Percentiles rank a stretch among this genome's conserved stretches.
These are phyloP conservation scores for Aureobasidium musti DNA, from an alignment of 2,329 filamentous ascomycete species.

Conservation along the genomic window DNA sequence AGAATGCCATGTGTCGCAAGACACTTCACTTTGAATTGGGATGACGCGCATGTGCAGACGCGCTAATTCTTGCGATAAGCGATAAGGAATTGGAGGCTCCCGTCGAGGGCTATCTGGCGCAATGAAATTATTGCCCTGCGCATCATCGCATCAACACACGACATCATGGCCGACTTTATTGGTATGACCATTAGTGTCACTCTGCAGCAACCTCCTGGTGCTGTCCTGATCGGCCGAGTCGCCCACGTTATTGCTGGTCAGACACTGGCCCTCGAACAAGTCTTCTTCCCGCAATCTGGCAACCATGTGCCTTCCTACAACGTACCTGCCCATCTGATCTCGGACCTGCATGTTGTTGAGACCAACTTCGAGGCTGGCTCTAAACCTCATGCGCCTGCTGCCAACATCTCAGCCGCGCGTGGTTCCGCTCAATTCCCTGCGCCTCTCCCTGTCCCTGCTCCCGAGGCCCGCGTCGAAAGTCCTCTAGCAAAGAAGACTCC, in stretches of 20 bases:
- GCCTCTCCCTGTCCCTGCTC: not conserved
- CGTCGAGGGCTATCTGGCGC: conserved; percentile 9
- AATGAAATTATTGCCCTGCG: conserved; percentile 18
- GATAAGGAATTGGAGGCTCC: too few relatives aligned
- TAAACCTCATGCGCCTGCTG: conserved; percentile 32
- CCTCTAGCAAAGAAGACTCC: conserved; percentile 26
- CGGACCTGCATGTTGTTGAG: conserved; percentile 57
- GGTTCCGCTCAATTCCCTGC: not conserved
- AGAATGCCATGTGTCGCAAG: not conserved
- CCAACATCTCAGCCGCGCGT: conserved; percentile 30
- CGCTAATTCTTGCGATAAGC: not conserved
- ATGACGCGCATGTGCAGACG: conserved; percentile 12
- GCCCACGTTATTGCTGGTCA: conserved; percentile 65
- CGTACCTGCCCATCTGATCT: conserved; percentile 60
- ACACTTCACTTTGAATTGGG: not conserved
- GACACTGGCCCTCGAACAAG: conserved; percentile 69
- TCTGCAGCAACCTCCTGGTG: conserved; percentile 64
- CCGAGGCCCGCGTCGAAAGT: conserved; percentile 27
- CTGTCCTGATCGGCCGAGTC: conserved; percentile 69
- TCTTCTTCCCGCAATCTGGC: conserved; percentile 58
- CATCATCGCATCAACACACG: conserved; percentile 21
- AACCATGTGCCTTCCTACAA: conserved; percentile 56
- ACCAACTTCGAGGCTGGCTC: conserved; percentile 30
- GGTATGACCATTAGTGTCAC: conserved; percentile 75
- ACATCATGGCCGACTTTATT: conserved; percentile 67